phyloP scores from a whole-genome alignment of 352 stramenopile genomes.

The Pythium phragmiticola region DNA sequence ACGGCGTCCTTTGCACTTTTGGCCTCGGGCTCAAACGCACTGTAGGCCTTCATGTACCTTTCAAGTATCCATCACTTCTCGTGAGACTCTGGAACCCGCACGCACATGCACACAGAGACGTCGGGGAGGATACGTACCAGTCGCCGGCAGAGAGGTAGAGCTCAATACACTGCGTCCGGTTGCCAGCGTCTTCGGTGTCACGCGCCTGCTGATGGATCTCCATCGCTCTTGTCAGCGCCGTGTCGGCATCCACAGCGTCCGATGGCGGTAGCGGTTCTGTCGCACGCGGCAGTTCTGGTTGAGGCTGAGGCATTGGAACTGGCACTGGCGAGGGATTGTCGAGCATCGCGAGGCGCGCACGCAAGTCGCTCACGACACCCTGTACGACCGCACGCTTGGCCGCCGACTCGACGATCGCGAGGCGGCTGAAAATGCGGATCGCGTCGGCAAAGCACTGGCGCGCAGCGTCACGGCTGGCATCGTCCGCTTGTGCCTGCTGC shows the following conservation, averaged over 20 bases:
- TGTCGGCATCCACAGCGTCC: conserved; percentile 5
- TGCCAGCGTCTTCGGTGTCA: conserved; percentile 13
- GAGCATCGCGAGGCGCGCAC: conserved; percentile 41
- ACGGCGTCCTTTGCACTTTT: conserved; percentile 35
- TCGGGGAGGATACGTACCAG: conserved; percentile 18
- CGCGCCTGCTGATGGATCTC: conserved; percentile 23
- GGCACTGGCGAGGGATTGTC: conserved; percentile 36
- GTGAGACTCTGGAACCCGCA: background rate
- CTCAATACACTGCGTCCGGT: conserved; percentile 31
- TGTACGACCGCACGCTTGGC: conserved; percentile 61
- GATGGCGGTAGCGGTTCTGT: background rate
- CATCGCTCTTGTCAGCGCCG: conserved; percentile 20
- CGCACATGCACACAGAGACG: background rate
- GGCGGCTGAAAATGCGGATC: conserved; percentile 58
- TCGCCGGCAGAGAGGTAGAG: conserved; percentile 53
- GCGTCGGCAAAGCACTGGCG: conserved; percentile 50
- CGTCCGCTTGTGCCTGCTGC: conserved; percentile 6
- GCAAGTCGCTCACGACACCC: conserved; percentile 54
- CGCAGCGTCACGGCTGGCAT: conserved; percentile 20
- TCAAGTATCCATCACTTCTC: background rate
- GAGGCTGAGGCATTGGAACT: conserved; percentile 29
- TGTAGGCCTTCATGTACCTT: conserved; percentile 67
- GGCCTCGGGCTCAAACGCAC: conserved; percentile 36
- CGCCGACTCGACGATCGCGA: conserved; percentile 73
- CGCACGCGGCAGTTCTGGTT: conserved; percentile 27